phyloP scores from a whole-genome alignment of 2,329 filamentous ascomycete genomes.

The Colletotrichum sp. region DNA sequence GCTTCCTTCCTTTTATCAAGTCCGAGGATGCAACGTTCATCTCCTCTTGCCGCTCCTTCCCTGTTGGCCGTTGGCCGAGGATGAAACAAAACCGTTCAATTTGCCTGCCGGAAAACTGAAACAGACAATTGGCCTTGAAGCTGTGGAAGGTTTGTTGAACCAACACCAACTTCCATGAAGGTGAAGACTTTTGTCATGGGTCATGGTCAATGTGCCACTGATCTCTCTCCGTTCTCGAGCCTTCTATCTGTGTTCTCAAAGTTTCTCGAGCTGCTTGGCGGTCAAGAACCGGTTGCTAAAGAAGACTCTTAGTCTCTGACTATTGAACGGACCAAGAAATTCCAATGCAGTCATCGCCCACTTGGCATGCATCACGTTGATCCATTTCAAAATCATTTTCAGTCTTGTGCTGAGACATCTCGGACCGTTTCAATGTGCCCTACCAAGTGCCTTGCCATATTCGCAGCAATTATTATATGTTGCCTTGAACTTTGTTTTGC shows the following conservation, averaged over 20 bases:
- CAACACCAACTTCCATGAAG: not conserved
- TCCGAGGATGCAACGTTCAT: not conserved
- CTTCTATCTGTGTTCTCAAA: not conserved
- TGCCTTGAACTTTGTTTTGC: not conserved
- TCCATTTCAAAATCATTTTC: not conserved
- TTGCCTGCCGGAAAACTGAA: not conserved
- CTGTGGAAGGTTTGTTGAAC: not conserved
- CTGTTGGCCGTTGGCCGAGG: not conserved
- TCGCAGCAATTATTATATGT: not conserved
- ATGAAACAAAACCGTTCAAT: not conserved
- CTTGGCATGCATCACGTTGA: not conserved
- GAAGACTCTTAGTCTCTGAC: not conserved
- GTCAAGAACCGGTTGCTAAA: rapidly evolving
- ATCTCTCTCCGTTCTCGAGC: rapidly evolving
- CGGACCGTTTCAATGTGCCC: not conserved
- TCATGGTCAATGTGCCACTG: too few species aligned
- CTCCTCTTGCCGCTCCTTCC: not conserved
- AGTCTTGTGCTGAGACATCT: not conserved
- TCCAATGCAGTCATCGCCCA: not conserved
- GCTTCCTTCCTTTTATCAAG: not conserved
- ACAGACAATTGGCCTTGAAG: not conserved
- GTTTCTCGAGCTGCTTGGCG: not conserved
- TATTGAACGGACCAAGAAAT: not conserved
- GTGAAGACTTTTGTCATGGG: too few species aligned
- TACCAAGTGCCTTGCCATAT: not conserved